These are phyloP conservation scores for Eutrema heterophyllum DNA, from an alignment of 345 rosid genomes.

Conservation along the genomic window DNA sequence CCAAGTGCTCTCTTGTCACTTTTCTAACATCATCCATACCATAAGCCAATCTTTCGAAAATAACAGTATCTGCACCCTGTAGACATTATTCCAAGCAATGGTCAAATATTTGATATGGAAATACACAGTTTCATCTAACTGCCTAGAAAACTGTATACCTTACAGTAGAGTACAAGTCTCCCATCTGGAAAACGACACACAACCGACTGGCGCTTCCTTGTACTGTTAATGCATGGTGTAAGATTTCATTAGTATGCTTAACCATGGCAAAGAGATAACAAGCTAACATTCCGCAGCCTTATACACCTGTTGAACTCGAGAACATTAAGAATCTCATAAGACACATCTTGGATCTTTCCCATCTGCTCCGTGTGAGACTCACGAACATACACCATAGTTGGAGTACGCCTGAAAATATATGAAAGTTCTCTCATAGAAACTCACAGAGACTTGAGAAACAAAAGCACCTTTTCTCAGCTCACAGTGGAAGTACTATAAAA, in stretches of 20 bases:
- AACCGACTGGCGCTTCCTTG: conserved; percentile 98
- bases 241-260: neutral
- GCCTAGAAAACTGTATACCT: conserved; percentile 48
- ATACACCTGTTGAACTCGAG: conserved; percentile 91
- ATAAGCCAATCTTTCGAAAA: conserved; percentile 74
- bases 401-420: conserved; percentile 67
- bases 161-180: conserved; percentile 92
- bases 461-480: conserved; percentile 4
- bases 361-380: conserved; percentile 94
- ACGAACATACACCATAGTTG: conserved; percentile 82
- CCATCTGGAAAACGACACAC: conserved; percentile 93
- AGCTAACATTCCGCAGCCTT: neutral
- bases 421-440: conserved; percentile 23
- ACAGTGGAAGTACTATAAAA: neutral
- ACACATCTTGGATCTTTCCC: conserved; percentile 73
- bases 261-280: neutral
- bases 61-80: conserved; percentile 97
- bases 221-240: conserved; percentile 43
- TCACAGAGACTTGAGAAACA: conserved; percentile 10
- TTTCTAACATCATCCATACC: conserved; percentile 66
- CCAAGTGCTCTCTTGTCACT: conserved; percentile 74
- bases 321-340: conserved; percentile 91
- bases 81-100: conserved; percentile 24
- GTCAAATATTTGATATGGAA: conserved; percentile 25
- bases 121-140: neutral